Evolutionary conservation across 768 basidiomycete species (phyloP).

Genomic region (Lactarius pseudohatsudake): DNA sequence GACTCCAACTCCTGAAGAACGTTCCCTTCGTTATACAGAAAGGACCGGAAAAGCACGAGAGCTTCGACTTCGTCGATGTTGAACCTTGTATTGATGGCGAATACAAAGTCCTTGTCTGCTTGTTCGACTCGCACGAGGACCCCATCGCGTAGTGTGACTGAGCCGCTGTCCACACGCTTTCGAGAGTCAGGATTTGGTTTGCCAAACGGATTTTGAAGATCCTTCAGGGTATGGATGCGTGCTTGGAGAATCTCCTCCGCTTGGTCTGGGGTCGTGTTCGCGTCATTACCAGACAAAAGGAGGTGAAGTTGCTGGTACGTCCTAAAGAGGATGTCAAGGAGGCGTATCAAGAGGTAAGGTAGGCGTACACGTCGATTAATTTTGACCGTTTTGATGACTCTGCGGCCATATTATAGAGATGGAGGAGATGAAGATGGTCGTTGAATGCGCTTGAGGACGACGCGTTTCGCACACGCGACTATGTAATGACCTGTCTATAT

Average conservation of each 20-base stretch:
- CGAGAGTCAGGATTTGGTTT: slow-evolving; percentile 66
- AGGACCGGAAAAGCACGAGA: slow-evolving; percentile 69
- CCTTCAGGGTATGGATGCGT: slow-evolving; percentile 56
- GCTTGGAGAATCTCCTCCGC: slow-evolving; percentile 56
- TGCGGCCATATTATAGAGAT: slow-evolving; percentile 37
- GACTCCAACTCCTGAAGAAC: slow-evolving; percentile 32
- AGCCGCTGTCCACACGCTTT: slow-evolving; percentile 63
- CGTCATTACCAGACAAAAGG: slow-evolving; percentile 56
- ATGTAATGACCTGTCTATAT: background rate
- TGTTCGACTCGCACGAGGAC: slow-evolving; percentile 62
- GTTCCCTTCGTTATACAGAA: slow-evolving; percentile 69
- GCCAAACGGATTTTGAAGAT: slow-evolving; percentile 65
- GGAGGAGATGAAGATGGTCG: background rate
- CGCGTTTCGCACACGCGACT: slow-evolving; percentile 19
- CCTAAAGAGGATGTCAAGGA: slow-evolving; percentile 37
- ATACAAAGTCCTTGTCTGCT: slow-evolving; percentile 65
- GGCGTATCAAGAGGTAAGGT: too few species aligned
- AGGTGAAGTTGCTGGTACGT: slow-evolving; percentile 66
- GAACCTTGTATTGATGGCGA: slow-evolving; percentile 70
- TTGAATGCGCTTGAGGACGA: slow-evolving; percentile 6
- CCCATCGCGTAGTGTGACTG: slow-evolving; percentile 67
- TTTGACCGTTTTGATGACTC: slow-evolving; percentile 62
- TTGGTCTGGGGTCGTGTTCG: slow-evolving; percentile 58
- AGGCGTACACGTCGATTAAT: slow-evolving; percentile 66
- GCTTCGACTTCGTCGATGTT: slow-evolving; percentile 82